Percentiles rank a stretch among this genome's conserved stretches.
phyloP scores from a whole-genome alignment of 306 rosid species.

The Quercus aquifolioides region DNA sequence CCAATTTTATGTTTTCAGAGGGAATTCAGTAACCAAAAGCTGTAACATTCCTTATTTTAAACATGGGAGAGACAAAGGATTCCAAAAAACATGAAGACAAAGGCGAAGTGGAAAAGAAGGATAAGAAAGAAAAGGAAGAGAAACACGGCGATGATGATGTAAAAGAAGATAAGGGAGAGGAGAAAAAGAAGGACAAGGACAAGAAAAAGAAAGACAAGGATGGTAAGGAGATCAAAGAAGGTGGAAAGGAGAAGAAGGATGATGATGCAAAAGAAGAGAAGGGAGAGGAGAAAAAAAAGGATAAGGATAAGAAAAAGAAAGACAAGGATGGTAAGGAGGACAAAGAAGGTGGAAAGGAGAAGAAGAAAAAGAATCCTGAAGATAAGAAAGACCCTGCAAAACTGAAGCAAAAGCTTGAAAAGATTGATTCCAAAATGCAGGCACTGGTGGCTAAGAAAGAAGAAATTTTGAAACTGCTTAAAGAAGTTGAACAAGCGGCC shows the following conservation, averaged over 20 bases:
- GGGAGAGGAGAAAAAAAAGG: conserved; percentile 11
- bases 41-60: neutral
- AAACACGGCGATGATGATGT: conserved; percentile 7
- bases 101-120: conserved; percentile 11
- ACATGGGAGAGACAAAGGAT: conserved; percentile 44
- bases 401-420: conserved; percentile 55
- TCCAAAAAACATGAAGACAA: conserved; percentile 11
- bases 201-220: conserved; percentile 8
- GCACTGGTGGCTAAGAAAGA: conserved; percentile 42
- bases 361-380: conserved; percentile 56
- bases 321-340: conserved; percentile 18
- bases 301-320: neutral
- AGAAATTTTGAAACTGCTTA: conserved; percentile 43
- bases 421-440: conserved; percentile 50
- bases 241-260: conserved; percentile 1
- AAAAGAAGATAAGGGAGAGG: conserved; percentile 1
- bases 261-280: neutral
- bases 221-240: conserved; percentile 2
- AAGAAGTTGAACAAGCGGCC: conserved; percentile 38
- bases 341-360: conserved; percentile 21
- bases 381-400: conserved; percentile 51
- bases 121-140: conserved; percentile 16
- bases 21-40: conserved; percentile 3
- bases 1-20: conserved; percentile 18
- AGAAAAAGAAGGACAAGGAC: neutral